Conservation (phyloP, 169 alveolate genomes). For the Plasmodium vivax region DNA sequence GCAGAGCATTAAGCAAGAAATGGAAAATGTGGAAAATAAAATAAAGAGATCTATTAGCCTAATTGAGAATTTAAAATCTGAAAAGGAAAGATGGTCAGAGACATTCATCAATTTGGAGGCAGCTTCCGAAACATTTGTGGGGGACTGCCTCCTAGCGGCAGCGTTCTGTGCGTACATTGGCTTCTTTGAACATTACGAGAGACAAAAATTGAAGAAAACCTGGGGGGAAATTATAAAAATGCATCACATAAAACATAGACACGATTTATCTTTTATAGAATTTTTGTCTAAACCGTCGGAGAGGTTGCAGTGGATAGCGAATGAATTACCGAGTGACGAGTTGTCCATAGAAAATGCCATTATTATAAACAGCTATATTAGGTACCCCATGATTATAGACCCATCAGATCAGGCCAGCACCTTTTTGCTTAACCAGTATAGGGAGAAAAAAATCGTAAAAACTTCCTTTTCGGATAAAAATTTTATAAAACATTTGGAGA, state of each 20-base stretch:
- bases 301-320: constrained; percentile 87
- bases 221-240: constrained; percentile 82
- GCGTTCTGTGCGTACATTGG: constrained; percentile 96
- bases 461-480: constrained; percentile 89
- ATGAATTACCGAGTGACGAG: constrained; percentile 96
- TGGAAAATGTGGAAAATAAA: constrained; percentile 93
- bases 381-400: constrained; percentile 97
- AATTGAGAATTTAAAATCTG: constrained; percentile 90
- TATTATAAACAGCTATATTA: constrained; percentile 89
- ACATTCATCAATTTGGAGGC: constrained; percentile 83
- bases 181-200: constrained; percentile 89
- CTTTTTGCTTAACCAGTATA: constrained; percentile 85
- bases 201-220: constrained; percentile 56
- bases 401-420: constrained; percentile 93
- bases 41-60: constrained; percentile 93
- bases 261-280: constrained; percentile 93
- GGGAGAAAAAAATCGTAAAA: constrained; percentile 89
- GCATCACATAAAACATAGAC: constrained; percentile 83
- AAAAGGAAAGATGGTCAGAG: constrained; percentile 94
- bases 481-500: constrained; percentile 93
- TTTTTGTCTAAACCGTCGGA: constrained; percentile 96
- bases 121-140: constrained; percentile 86
- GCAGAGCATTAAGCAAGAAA: constrained; percentile 92
- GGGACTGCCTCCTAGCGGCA: constrained; percentile 96
- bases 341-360: constrained; percentile 97